Base-by-base conservation (phyloP, 371 early-diverging fungal genomes). In the Mortierella sp. region DNA sequence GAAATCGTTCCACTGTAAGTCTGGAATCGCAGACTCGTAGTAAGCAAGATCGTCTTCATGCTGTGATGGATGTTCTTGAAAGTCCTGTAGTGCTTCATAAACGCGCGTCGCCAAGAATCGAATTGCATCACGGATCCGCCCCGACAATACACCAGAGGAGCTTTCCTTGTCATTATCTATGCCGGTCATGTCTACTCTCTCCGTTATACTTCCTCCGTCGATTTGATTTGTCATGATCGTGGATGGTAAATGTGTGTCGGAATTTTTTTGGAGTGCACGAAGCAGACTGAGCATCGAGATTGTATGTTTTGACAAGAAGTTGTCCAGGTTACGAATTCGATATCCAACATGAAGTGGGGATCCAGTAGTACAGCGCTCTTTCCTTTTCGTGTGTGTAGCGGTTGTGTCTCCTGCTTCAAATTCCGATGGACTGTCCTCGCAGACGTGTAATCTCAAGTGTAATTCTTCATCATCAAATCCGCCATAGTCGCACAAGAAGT, bases 11-110 rank as follows among this genome's bases (percentile, higher is more conserved):
- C 59, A 60, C 13, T 47, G 47, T 28, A 62, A 28, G 7, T 32
- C 13, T 10, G 55, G 38, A 22, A 62, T 19, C 8, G 45, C 24
- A 6, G 63, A 32, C 6, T 62, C 58, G 28, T 43, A 59, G 11
- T 69, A 63, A 13, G 86, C 62, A 77, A 80, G 22, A 74, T 85
- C 86, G 6, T 36, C 50, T 9, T 70, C 67, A n/a, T n/a, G 16
- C n/a, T 21, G 7, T 21, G 33, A 36, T 22, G 68, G 50, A 24
- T 57, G 19, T 0, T 67, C 64, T 28, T 60, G 63, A n/a, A 76
- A 43, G 19, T 67, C 68, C 16, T 33, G 11, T 38, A 76, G 32
- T 5, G 45, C 68, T 8, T 65, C 68, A 40, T 63, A 38, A 13
- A 52, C 67, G 19, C 24, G 38, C 7, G 53, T 48, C 1, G 77